Evolutionary conservation across 306 rosid species (phyloP), one percentile per base, ranked within the genome.

Genomic region (Ceratonia siliqua): DNA sequence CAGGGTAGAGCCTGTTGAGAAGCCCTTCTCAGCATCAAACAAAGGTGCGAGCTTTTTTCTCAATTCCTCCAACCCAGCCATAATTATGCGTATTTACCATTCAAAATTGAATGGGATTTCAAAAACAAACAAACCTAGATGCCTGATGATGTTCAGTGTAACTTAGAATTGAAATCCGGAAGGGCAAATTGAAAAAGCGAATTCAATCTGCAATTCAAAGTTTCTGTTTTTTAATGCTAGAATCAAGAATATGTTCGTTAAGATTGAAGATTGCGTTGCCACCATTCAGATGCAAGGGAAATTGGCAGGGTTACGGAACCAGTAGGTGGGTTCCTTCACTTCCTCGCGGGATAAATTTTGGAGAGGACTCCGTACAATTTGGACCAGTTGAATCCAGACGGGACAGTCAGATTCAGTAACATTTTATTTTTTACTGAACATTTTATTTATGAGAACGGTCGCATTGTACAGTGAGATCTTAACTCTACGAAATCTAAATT

Each of bases 41-140:
- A 83, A 83, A 39, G 98, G 97, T 21, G 89, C 85, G 12, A 94
- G 97, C 79, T 94, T 94, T 84, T 89, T 94, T 45, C 88, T 82
- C 52, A 94, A 78, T 77, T 94, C 98, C 71, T 94, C 98, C 68
- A 94, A 83, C 27, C 97, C 97, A 71, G 98, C 85, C 98, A 94
- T 93, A 63, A 50, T 65, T 65, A 22, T 15, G 22, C 43, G 39
- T 52, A 42, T 57, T 59, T 62, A 72, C 67, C 67, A 61, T 67
- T 0, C 24, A 54, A 24, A 63, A 24, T 18, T 22, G 41, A 65
- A 79, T 13, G 39, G 55, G 70, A 70, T 57, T 35, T 42, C 5
- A 1, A 11, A 3, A 57, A 21, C 9, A 42, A 63, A 63, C 35
- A 50, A 50, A 57, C 24, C 73, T 8, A 5, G 66, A 58, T 24